Conservation (phyloP, 306 rosid species). For the Cicer bijugum region DNA sequence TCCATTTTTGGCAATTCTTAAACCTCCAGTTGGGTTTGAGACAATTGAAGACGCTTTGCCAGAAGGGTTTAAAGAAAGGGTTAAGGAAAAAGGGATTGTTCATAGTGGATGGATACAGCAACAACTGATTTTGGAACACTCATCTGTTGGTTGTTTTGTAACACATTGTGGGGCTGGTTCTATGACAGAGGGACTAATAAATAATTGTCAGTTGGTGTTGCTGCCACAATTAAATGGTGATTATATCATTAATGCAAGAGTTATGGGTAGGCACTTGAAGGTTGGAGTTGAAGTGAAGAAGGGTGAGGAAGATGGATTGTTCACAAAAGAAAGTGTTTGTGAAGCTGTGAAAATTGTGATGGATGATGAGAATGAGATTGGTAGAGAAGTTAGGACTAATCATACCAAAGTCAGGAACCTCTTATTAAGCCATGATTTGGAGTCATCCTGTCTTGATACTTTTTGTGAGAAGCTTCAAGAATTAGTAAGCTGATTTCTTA, state of each 20-base stretch:
- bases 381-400: constrained; percentile 47
- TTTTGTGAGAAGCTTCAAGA: constrained; percentile 36
- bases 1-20: constrained; percentile 45
- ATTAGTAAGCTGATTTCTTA: too few species aligned
- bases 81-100: constrained; percentile 37
- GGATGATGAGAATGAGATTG: constrained; percentile 54
- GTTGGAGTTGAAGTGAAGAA: constrained; percentile 64
- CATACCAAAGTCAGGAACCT: constrained; percentile 49
- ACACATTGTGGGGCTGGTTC: constrained; percentile 74
- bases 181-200: constrained; percentile 52
- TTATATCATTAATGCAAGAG: constrained; percentile 49
- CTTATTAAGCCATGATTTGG: neutral
- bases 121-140: constrained; percentile 53
- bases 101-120: constrained; percentile 67
- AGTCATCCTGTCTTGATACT: constrained; percentile 31
- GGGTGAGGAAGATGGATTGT: constrained; percentile 62
- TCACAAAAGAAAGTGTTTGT: constrained; percentile 52
- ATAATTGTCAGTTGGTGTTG: constrained; percentile 56
- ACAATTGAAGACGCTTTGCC: constrained; percentile 37
- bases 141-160: constrained; percentile 68
- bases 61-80: constrained; percentile 34
- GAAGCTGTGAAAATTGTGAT: constrained; percentile 53
- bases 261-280: constrained; percentile 40
- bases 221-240: constrained; percentile 49
- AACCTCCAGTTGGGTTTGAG: constrained; percentile 29